Evolutionary conservation across 495 filamentous ascomycete genomes (phyloP).

Genomic region (Penicillium psychrofluorescens): DNA sequence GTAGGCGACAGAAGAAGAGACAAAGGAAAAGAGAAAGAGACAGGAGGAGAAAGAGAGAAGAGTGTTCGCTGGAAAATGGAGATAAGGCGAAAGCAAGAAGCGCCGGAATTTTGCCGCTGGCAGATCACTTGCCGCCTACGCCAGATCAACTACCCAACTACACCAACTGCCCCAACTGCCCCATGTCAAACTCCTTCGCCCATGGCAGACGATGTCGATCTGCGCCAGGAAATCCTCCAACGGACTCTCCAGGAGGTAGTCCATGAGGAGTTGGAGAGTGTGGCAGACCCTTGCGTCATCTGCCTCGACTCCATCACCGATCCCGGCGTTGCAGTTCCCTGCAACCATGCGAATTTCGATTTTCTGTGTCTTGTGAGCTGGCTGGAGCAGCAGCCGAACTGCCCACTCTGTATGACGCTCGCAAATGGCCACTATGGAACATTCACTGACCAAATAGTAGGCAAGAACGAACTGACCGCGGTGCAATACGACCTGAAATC

Average conservation of each 20-base stretch:
- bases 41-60: background rate
- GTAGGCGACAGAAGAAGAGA: background rate
- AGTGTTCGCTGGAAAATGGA: background rate
- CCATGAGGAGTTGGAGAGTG: constrained; percentile 22
- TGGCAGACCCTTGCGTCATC: constrained; percentile 41
- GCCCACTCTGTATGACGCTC: constrained; percentile 59
- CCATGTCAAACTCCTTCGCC: background rate
- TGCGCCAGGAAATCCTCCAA: constrained; percentile 37
- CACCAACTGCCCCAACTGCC: background rate
- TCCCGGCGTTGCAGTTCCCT: constrained; percentile 61
- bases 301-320: constrained; percentile 73
- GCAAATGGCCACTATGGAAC: background rate
- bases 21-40: background rate
- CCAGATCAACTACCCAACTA: background rate
- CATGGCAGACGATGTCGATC: constrained; percentile 35
- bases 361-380: constrained; percentile 79
- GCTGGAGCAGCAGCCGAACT: constrained; percentile 65
- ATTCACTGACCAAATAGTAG: constrained; percentile 18
- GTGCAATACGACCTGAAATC: constrained; percentile 58
- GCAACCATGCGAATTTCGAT: constrained; percentile 75
- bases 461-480: constrained; percentile 57
- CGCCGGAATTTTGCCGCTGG: background rate
- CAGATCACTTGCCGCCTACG: constrained; percentile 1
- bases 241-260: constrained; percentile 37
- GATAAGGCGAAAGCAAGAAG: background rate